Evolutionary conservation across 1,284 basidiomycete genomes (phyloP).

Genomic region (Austroboletus niveus): DNA sequence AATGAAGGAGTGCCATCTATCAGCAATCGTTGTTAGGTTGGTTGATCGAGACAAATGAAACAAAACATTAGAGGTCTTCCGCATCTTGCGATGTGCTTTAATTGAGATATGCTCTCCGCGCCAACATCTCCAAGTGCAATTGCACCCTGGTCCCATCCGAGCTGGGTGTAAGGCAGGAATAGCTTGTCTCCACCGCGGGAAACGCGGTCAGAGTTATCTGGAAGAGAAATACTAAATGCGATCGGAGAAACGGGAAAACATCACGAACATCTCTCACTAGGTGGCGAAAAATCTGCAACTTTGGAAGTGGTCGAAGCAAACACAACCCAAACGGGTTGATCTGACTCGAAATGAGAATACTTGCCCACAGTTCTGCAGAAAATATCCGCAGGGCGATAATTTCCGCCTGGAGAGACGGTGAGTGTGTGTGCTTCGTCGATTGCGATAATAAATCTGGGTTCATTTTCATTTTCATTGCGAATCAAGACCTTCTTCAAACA

Average conservation of each 20-base stretch:
- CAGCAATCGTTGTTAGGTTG: neutral
- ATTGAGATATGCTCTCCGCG: neutral
- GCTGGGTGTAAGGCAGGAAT: no score
- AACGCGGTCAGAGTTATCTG: no score
- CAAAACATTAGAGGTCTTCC: constrained; percentile 1
- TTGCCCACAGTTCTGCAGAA: neutral
- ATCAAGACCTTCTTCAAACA: no score
- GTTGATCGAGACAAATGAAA: neutral
- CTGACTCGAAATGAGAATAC: neutral
- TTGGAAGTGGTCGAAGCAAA: constrained; percentile 15
- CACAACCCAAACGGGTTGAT: constrained; percentile 11
- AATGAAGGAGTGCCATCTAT: constrained; percentile 4
- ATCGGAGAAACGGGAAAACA: neutral
- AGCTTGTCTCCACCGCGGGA: no score
- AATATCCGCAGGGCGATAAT: constrained; percentile 4
- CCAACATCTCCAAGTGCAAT: neutral
- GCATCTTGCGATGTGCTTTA: neutral
- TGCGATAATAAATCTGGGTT: no score
- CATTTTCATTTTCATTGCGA: no score
- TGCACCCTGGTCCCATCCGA: no score
- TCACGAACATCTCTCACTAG: constrained; percentile 2
- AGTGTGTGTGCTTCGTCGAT: no score
- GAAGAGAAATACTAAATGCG: neutral
- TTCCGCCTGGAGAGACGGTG: neutral
- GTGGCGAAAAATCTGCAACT: constrained; percentile 7